phyloP scores from a whole-genome alignment of 805 yeast species.

The Metschnikowia rubicola region DNA sequence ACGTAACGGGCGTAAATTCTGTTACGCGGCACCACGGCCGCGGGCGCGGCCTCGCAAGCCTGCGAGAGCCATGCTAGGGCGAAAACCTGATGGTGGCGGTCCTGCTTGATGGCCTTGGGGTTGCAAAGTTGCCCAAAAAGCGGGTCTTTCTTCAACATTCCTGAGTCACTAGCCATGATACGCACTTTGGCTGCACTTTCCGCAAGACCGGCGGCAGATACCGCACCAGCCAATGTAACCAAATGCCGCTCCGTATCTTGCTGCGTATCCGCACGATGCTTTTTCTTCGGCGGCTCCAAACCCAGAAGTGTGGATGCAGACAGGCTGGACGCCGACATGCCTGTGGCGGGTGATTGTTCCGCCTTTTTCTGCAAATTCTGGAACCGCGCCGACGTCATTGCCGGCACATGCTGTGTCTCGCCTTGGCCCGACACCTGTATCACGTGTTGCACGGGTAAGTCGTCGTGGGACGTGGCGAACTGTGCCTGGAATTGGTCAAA shows the following conservation, averaged over 20 bases:
- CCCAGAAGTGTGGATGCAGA: no score
- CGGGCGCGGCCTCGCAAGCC: conserved; percentile 51
- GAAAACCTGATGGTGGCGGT: conserved; percentile 69
- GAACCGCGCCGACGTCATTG: neutral
- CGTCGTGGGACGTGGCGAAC: no score
- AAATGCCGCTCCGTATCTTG: conserved; percentile 11
- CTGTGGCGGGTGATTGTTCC: no score
- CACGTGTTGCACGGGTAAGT: no score
- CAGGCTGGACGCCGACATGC: no score
- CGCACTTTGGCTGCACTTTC: conserved; percentile 15
- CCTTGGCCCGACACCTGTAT: no score
- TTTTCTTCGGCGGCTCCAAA: neutral
- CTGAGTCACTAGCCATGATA: conserved; percentile 6
- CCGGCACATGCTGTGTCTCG: no score
- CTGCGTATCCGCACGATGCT: conserved; percentile 3
- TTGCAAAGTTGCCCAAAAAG: conserved; percentile 6
- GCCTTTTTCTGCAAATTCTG: neutral
- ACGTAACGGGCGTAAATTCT: conserved; percentile 41
- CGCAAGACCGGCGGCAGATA: conserved; percentile 7
- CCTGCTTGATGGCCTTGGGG: conserved; percentile 27
- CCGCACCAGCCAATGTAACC: conserved; percentile 3
- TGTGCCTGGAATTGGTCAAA: no score
- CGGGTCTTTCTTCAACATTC: conserved; percentile 6
- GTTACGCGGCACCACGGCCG: conserved; percentile 43
- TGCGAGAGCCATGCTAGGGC: conserved; percentile 79